phyloP scores from a whole-genome alignment of 2,329 filamentous ascomycete genomes.

The Massarina eburnea region DNA sequence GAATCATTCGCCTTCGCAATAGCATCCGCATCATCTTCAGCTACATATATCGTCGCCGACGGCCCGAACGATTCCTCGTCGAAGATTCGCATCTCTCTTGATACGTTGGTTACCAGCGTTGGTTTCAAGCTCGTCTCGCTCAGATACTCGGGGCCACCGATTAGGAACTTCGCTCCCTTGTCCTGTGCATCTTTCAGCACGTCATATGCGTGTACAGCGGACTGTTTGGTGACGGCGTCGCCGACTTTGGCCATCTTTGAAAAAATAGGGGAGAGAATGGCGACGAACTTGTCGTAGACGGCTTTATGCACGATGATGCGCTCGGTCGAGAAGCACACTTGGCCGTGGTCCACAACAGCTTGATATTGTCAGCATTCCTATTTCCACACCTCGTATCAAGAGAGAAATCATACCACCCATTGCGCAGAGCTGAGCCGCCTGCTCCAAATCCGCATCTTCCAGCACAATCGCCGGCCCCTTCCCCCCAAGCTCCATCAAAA shows the following conservation, averaged over 20 bases:
- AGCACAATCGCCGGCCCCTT: constrained; percentile 77
- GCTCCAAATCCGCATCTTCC: constrained; percentile 66
- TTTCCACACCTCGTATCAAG: background rate
- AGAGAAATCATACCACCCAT: constrained; percentile 17
- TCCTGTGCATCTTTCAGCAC: constrained; percentile 57
- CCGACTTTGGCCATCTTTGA: constrained; percentile 46
- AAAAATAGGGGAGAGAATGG: constrained; percentile 46
- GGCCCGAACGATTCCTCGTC: constrained; percentile 75
- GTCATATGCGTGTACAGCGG: constrained; percentile 32
- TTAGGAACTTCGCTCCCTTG: constrained; percentile 57
- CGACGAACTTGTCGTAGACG: constrained; percentile 55
- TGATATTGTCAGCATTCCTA: background rate
- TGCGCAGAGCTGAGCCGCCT: constrained; percentile 23
- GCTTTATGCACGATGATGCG: constrained; percentile 63
- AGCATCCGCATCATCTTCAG: constrained; percentile 69
- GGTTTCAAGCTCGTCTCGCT: constrained; percentile 56
- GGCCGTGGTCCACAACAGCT: constrained; percentile 52
- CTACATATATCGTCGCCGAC: constrained; percentile 65
- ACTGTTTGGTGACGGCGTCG: constrained; percentile 38
- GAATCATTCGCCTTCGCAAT: constrained; percentile 78
- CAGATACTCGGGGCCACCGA: constrained; percentile 49
- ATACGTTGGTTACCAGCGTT: constrained; percentile 66
- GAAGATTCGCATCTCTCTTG: constrained; percentile 69
- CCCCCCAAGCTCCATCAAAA: constrained; percentile 77
- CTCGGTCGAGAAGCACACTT: constrained; percentile 87